A percentile compares a stretch with the other conserved stretches of the same genome.
These are phyloP conservation scores for Colletotrichum sp. DNA, from an alignment of 2,329 filamentous ascomycete species.

Conservation along the genomic window DNA sequence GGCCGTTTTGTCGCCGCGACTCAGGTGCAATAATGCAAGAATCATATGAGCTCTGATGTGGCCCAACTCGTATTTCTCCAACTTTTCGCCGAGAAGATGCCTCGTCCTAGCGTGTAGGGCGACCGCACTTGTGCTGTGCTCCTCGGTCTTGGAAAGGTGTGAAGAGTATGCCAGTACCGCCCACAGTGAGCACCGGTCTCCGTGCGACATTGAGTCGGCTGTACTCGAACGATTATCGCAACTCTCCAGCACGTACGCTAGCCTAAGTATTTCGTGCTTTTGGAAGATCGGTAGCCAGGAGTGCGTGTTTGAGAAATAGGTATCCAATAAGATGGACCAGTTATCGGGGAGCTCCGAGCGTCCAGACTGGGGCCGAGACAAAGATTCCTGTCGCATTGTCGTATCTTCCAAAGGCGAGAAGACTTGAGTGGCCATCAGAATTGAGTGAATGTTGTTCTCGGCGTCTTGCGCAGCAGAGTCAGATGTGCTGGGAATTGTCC, in stretches of 20 bases:
- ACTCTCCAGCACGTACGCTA: background rate
- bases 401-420: background rate
- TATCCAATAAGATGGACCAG: background rate
- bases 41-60: background rate
- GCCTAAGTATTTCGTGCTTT: conserved; percentile 10
- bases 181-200: background rate
- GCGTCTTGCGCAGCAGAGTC: background rate
- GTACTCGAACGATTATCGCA: background rate
- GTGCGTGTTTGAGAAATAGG: background rate
- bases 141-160: background rate
- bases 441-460: background rate
- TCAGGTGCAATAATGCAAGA: background rate
- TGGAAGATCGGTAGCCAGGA: conserved; percentile 1
- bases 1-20: background rate
- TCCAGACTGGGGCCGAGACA: background rate
- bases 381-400: background rate
- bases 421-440: background rate
- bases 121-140: background rate
- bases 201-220: background rate
- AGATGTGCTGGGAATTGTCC: background rate
- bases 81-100: background rate
- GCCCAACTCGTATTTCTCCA: background rate
- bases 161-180: conserved; percentile 8
- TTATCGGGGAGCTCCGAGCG: background rate
- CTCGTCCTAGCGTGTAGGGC: background rate